Base-by-base conservation (phyloP, 2,329 filamentous ascomycete species). In the Bipolaris zeicola region DNA sequence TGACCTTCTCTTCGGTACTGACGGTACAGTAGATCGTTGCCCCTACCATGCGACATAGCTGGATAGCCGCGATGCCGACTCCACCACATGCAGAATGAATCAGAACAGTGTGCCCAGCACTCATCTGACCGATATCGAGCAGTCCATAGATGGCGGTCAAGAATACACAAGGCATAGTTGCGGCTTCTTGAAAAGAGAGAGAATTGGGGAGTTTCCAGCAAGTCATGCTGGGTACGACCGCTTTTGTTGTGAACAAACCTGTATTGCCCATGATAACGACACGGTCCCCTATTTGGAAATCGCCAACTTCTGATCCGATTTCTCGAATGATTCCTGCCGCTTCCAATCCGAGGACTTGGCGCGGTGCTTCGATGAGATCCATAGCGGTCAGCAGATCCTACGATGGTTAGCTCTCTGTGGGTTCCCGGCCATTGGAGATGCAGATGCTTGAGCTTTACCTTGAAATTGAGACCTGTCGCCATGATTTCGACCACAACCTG, bases 1-100 rank as follows among this genome's bases (percentile, higher is more conserved):
- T 2, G 0, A 22, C 26, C 54, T 76, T 73, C 2, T 56, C 58
- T 2, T 62, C 52, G 5, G 14, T 59, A 14, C 64, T 56, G 2
- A 69, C 68, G 0, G 69, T 72, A 3, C 50, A 52, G 43, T 55
- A 73, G 5, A 78, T 62, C 28, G 28, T 31, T 31, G 28, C 28
- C 11, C 28, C 64, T 2, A 57, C 6, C 41, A 39, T 47, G 2
- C 49, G 33, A 0, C 28, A 31, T 60, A 62, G 3, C 28, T 67
- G 61, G 8, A 72, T 62, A 1, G 66, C 63, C 1, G 64, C 68
- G 5, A 63, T 37, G 0, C 70, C 70, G 0, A 68, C 39, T 5
- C 62, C 63, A 13, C 65, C 69, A 10, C 58, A n/a, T 0, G 52
- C 67, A 7, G 16, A 36, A 14, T 69, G 65, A n/a, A 71, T 70